Base-by-base conservation (phyloP, 306 rosid species). In the Prinsepia uniflora region DNA sequence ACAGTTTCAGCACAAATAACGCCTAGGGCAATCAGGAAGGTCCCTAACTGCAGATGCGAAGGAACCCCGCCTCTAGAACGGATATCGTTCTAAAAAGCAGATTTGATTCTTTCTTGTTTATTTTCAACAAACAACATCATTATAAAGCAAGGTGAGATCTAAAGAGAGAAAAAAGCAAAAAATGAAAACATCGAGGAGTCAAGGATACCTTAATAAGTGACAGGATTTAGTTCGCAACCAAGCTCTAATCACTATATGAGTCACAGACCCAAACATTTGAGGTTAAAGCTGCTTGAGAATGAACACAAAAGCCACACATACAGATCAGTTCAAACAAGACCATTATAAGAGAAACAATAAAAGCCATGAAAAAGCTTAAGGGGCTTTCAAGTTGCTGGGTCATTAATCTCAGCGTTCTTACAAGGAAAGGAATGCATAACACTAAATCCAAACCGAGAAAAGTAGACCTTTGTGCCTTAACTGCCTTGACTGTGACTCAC, bases 401-500 rank as follows among this genome's bases (percentile, higher is more conserved):
- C 73, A 7, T 41, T 42, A 14, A 13, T 54, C 73, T 41, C 42
- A 22, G 19, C 15, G 58, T 55, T 20, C 61, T 22, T 20, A 10
- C n/a, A 5, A 24, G 57, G 4, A 6, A 30, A 58, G 40, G 13
- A 54, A 48, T 52, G 53, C 6, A 41, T 12, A 54, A 41, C 13
- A 54, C 73, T 55, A 70, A 69, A 70, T 42, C 43, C 52, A 22
- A 43, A 20, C 65, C 48, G 2, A 42, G 42, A 70, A 36, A 55
- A 70, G 54, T 61, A 70, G 14, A 55, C 53, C 64, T 54, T 42
- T 53, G 6, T 56, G 58, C 63, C 73, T 19, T 40, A 36, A 30
- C 6, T 24, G 30, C 30, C 30, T 24, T 24, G 15, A 30, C 6
- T n/a, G 3, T 6, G 60, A 49, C 72, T 36, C 34, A 36, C 34